These are phyloP conservation scores for Marasmius sp. DNA, from an alignment of 1,284 basidiomycete species.

Conservation along the genomic window DNA sequence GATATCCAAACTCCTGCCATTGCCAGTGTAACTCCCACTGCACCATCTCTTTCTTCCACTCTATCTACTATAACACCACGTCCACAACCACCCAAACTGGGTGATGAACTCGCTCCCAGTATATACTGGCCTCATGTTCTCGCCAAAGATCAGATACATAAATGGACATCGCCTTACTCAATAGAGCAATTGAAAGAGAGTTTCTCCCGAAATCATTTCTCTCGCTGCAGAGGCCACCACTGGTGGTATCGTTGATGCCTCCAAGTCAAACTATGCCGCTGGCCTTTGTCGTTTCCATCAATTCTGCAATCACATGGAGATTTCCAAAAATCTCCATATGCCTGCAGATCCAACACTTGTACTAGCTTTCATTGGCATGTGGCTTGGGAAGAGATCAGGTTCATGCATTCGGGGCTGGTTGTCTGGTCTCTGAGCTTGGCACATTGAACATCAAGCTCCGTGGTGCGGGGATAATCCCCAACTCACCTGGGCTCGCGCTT, in stretches of 20 bases:
- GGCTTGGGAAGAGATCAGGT: background rate
- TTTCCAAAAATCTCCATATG: constrained; percentile 29
- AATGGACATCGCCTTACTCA: no score
- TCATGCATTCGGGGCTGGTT: constrained; percentile 4
- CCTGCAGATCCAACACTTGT: constrained; percentile 29
- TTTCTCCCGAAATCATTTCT: no score
- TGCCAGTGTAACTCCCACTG: no score
- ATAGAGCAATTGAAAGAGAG: no score
- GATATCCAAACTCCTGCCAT: no score
- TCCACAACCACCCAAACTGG: no score
- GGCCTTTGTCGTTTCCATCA: constrained; percentile 33
- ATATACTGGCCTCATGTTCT: no score
- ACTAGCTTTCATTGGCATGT: constrained; percentile 22
- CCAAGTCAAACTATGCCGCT: constrained; percentile 28
- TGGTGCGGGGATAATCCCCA: constrained; percentile 6
- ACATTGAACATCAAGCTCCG: constrained; percentile 1
- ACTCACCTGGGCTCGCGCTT: background rate
- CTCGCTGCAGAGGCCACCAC: no score
- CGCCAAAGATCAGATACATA: no score
- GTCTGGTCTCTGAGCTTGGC: constrained; percentile 6
- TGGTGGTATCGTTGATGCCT: constrained; percentile 1
- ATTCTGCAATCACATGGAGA: constrained; percentile 29
- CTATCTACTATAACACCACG: no score
- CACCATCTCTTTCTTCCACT: no score
- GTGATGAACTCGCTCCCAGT: no score